These are phyloP conservation scores for Colletotrichum lini DNA, from an alignment of 2,329 filamentous ascomycete genomes.

Conservation along the genomic window DNA sequence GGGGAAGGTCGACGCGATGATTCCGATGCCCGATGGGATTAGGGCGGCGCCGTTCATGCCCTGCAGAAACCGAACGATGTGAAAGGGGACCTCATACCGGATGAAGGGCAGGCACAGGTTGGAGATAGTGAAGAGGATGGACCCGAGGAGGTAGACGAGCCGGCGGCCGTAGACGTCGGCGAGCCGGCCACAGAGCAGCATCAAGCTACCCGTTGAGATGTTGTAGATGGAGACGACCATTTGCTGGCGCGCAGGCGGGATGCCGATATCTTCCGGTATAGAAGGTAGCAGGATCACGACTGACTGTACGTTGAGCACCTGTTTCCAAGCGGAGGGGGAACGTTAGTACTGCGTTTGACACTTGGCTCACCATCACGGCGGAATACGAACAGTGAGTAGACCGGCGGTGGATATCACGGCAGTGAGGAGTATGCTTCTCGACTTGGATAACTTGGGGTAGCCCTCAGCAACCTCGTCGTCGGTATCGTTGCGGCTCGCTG, in stretches of 20 bases:
- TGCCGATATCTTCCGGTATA: background rate
- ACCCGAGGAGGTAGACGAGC: background rate
- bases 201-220: background rate
- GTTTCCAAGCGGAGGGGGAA: background rate
- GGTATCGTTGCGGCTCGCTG: background rate
- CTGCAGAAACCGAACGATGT: background rate
- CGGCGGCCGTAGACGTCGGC: background rate
- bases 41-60: background rate
- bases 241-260: background rate
- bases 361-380: background rate
- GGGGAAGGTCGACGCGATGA: background rate
- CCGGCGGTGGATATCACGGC: background rate
- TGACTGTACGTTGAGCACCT: background rate
- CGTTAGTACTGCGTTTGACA: background rate
- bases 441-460: background rate
- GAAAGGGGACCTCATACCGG: background rate
- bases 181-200: background rate
- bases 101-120: background rate
- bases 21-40: background rate
- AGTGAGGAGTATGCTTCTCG: background rate
- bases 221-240: background rate
- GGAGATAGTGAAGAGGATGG: background rate
- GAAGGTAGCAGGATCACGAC: background rate
- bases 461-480: background rate
- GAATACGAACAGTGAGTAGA: background rate